phyloP scores from a whole-genome alignment of 129 eudicot genomes.

The Kitagawia praeruptora region DNA sequence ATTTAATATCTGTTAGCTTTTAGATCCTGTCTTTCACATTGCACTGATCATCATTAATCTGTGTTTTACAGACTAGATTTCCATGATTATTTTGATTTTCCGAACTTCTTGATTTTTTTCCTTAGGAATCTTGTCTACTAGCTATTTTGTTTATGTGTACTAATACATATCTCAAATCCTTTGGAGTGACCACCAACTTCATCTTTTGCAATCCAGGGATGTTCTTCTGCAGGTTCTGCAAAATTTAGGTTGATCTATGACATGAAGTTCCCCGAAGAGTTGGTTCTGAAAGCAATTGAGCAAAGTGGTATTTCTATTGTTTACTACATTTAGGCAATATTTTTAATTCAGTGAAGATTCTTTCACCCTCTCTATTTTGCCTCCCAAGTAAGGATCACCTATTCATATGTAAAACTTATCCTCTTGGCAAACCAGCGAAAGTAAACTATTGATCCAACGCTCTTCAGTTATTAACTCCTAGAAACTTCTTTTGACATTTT shows the following conservation, averaged over 20 bases:
- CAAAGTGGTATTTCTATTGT: conserved; percentile 51
- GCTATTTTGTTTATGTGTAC: neutral
- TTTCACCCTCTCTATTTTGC: neutral
- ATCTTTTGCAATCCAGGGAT: conserved; percentile 40
- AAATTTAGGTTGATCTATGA: conserved; percentile 40
- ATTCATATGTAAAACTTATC: neutral
- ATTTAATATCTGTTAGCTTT: neutral
- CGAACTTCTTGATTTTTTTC: neutral
- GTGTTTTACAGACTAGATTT: neutral
- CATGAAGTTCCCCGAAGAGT: conserved; percentile 53
- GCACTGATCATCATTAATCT: neutral
- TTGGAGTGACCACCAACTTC: conserved; percentile 6
- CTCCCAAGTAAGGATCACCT: neutral
- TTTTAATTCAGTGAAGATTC: neutral
- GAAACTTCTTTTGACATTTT: conserved; percentile 10
- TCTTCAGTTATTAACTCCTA: neutral
- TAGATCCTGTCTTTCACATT: neutral
- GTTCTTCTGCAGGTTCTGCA: conserved; percentile 54
- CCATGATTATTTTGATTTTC: neutral
- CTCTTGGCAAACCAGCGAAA: neutral
- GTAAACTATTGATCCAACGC: neutral
- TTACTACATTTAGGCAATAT: neutral
- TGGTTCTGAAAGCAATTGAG: conserved; percentile 55
- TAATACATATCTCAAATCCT: neutral
- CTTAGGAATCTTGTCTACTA: neutral